A percentile compares a stretch with the other conserved stretches of the same genome.
phyloP scores from a whole-genome alignment of 2,329 filamentous ascomycete species.

The Elsinoe arachidis region DNA sequence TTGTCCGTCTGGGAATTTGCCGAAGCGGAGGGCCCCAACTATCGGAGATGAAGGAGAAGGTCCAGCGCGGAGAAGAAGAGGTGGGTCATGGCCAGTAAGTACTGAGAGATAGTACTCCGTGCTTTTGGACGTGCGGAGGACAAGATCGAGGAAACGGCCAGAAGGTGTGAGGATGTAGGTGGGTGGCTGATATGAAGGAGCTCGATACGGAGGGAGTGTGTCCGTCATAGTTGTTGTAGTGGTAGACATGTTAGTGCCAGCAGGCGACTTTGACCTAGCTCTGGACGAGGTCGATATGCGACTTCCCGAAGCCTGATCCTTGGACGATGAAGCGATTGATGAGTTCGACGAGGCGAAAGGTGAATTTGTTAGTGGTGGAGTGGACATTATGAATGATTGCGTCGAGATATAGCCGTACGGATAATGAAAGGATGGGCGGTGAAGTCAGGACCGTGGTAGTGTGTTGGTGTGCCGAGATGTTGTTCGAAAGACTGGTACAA shows the following conservation, averaged over 20 bases:
- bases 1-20: constrained; percentile 8
- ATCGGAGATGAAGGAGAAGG: neutral
- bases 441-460: neutral
- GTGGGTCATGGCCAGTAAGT: constrained; percentile 1
- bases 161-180: neutral
- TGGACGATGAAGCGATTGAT: neutral
- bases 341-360: constrained; percentile 4
- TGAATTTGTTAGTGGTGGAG: constrained; percentile 1
- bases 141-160: constrained; percentile 1
- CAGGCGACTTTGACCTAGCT: neutral
- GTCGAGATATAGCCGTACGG: neutral
- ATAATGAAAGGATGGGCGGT: neutral
- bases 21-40: constrained; percentile 4
- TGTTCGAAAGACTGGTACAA: neutral
- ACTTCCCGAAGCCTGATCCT: neutral
- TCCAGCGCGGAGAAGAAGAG: neutral
- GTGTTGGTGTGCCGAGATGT: neutral
- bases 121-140: neutral
- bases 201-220: neutral
- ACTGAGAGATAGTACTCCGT: constrained; percentile 6
- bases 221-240: neutral
- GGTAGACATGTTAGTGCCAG: neutral
- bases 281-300: neutral
- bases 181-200: constrained; percentile 4
- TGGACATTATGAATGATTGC: neutral